Evolutionary conservation across 140 eudicot species (phyloP).

Genomic region (Erigeron philadelphicus): DNA sequence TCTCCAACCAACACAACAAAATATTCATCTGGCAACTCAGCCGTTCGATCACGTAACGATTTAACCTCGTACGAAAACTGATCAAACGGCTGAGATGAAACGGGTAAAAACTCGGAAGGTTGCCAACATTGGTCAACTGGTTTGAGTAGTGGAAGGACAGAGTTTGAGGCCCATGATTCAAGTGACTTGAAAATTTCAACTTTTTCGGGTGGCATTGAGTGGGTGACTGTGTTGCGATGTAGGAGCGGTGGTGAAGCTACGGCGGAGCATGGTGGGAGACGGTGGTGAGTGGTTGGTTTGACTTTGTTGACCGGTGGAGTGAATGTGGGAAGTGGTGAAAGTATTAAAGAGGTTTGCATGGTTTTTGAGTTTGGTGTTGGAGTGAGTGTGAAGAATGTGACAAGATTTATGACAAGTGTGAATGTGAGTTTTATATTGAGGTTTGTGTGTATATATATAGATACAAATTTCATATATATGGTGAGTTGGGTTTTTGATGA

Average conservation of each 20-base stretch:
- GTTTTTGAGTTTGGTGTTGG: slow-evolving; percentile 3
- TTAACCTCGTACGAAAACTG: slow-evolving; percentile 47
- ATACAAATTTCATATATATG: slow-evolving; percentile 7
- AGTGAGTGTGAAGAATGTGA: neutral
- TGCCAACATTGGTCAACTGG: slow-evolving; percentile 56
- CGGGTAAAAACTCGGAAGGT: slow-evolving; percentile 51
- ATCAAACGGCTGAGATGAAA: slow-evolving; percentile 39
- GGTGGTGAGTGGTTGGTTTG: neutral
- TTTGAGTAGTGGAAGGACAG: slow-evolving; percentile 51
- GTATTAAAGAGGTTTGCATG: slow-evolving; percentile 32
- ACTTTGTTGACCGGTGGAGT: no score
- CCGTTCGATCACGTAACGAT: slow-evolving; percentile 32
- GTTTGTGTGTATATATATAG: neutral
- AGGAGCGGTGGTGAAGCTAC: slow-evolving; percentile 23
- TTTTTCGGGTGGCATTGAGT: slow-evolving; percentile 56
- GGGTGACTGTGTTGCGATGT: slow-evolving; percentile 36
- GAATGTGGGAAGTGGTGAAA: slow-evolving; percentile 7
- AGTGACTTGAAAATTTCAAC: slow-evolving; percentile 48
- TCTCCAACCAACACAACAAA: slow-evolving; percentile 66
- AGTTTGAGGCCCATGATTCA: slow-evolving; percentile 46
- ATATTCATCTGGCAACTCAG: slow-evolving; percentile 51
- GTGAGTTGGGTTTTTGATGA: neutral
- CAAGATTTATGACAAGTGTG: neutral
- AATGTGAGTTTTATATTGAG: neutral
- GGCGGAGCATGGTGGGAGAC: neutral